A percentile compares a stretch with the other conserved stretches of the same genome.
Conservation (phyloP, 768 basidiomycete genomes). For the Harrya chromipes region DNA sequence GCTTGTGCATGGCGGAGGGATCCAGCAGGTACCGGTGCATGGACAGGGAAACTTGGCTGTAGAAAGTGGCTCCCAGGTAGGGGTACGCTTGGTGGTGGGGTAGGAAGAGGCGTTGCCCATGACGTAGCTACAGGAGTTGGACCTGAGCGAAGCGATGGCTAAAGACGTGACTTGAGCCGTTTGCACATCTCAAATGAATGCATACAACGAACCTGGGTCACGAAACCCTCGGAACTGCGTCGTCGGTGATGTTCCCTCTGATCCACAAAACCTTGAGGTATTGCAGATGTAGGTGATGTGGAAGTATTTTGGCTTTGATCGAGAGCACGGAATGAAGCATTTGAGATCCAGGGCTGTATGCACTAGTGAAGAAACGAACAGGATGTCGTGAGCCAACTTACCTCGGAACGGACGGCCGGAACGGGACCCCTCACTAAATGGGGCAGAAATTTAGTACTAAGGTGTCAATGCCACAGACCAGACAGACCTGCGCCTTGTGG, state of each 20-base stretch:
- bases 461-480: neutral
- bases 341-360: neutral
- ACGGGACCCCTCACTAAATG: slow-evolving; percentile 1
- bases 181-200: neutral
- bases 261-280: neutral
- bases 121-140: slow-evolving; percentile 12
- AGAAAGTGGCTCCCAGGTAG: slow-evolving; percentile 4
- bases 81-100: slow-evolving; percentile 18
- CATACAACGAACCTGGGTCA: slow-evolving; percentile 19
- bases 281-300: slow-evolving; percentile 5
- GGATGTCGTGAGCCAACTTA: slow-evolving; percentile 1
- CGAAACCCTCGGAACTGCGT: slow-evolving; percentile 14
- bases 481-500: slow-evolving; percentile 7
- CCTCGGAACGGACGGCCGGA: slow-evolving; percentile 11
- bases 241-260: slow-evolving; percentile 9
- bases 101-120: slow-evolving; percentile 18
- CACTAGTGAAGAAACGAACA: neutral
- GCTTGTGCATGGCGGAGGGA: slow-evolving; percentile 4
- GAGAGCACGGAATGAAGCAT: neutral
- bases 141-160: slow-evolving; percentile 13
- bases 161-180: neutral
- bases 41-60: slow-evolving; percentile 9
- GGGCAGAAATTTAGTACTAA: neutral
- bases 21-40: slow-evolving; percentile 6
- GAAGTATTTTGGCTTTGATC: slow-evolving; percentile 8